Evolutionary conservation across 805 yeast species (phyloP).

Genomic region (Metschnikowia baotianmanensis): DNA sequence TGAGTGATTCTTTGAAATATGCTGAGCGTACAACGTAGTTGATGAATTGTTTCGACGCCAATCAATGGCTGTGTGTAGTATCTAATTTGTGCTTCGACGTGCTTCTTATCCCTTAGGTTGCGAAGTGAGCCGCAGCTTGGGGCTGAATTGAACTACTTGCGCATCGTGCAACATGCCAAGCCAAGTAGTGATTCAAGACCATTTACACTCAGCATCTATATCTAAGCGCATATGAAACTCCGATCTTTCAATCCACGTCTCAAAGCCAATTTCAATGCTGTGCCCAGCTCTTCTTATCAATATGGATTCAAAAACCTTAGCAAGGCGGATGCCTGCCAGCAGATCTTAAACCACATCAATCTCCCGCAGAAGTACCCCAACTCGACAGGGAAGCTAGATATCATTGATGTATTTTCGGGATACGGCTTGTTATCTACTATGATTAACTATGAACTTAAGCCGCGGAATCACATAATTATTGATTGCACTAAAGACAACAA

Average conservation of each 20-base stretch:
- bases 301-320: slow-evolving; percentile 26
- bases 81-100: too few species aligned
- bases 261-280: slow-evolving; percentile 21
- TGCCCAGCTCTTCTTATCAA: slow-evolving; percentile 22
- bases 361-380: slow-evolving; percentile 37
- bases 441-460: slow-evolving; percentile 58
- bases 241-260: slow-evolving; percentile 31
- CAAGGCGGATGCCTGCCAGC: slow-evolving; percentile 28
- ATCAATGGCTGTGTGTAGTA: too few species aligned
- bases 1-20: background rate
- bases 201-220: background rate
- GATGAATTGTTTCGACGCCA: background rate
- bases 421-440: slow-evolving; percentile 60
- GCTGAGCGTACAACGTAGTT: background rate
- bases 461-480: slow-evolving; percentile 61
- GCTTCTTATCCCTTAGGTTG: too few species aligned
- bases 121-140: too few species aligned
- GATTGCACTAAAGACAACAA: slow-evolving; percentile 44
- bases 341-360: slow-evolving; percentile 47
- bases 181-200: background rate
- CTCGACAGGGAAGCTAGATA: slow-evolving; percentile 37
- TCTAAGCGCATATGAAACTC: slow-evolving; percentile 8
- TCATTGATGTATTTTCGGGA: slow-evolving; percentile 62
- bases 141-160: background rate
- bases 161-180: background rate